A percentile compares a stretch with the other conserved stretches of the same genome.
Conservation (phyloP, 495 filamentous ascomycete genomes). For the Trichodelitschia bisporula region DNA sequence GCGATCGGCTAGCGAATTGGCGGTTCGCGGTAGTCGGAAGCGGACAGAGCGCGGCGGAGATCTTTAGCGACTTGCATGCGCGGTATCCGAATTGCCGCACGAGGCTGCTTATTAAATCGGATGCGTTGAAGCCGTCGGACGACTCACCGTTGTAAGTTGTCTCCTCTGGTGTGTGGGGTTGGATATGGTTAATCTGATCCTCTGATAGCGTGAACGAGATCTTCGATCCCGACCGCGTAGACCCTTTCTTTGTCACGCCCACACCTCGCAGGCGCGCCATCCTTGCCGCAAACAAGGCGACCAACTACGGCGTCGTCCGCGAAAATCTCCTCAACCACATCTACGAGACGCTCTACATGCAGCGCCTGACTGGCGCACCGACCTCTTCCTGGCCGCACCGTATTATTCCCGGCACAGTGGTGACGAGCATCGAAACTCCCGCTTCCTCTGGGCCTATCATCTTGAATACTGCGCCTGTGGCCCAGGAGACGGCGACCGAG, state of each 20-base stretch:
- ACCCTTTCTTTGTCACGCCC: slow-evolving; percentile 41
- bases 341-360: slow-evolving; percentile 64
- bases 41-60: slow-evolving; percentile 86
- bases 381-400: too few relatives aligned
- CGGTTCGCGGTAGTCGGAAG: slow-evolving; percentile 65
- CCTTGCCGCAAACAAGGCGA: slow-evolving; percentile 41
- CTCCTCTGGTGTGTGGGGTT: slow-evolving; percentile 1
- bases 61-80: slow-evolving; percentile 71
- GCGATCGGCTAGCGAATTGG: slow-evolving; percentile 29
- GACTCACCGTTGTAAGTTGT: slow-evolving; percentile 73
- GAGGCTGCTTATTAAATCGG: slow-evolving; percentile 46
- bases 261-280: slow-evolving; percentile 33
- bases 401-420: too few relatives aligned
- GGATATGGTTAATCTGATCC: too few relatives aligned
- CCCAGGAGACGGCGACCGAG: too few relatives aligned
- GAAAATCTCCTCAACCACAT: slow-evolving; percentile 67
- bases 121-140: slow-evolving; percentile 71
- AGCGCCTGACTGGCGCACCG: too few relatives aligned
- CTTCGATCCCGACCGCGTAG: slow-evolving; percentile 68
- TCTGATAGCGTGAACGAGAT: slow-evolving; percentile 66
- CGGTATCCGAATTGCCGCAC: slow-evolving; percentile 62
- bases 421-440: slow-evolving; percentile 9
- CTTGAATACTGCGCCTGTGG: too few relatives aligned
- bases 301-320: slow-evolving; percentile 87
- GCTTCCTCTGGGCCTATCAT: too few relatives aligned